These are phyloP conservation scores for Neoascochyta sp. DNA, from an alignment of 2,329 filamentous ascomycete species.

Conservation along the genomic window DNA sequence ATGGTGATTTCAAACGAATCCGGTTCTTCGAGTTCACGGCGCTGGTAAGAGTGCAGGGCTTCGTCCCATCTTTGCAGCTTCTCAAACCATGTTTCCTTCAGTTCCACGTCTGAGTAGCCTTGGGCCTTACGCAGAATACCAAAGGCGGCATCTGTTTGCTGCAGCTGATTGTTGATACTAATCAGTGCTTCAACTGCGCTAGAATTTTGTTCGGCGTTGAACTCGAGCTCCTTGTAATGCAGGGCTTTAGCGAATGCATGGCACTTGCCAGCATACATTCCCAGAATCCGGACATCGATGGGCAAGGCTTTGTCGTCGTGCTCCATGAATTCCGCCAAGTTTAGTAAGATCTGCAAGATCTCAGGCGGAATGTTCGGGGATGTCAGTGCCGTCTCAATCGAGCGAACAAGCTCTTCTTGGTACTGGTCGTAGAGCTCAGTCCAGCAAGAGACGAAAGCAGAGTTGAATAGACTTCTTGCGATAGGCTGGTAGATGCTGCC, in stretches of 20 bases:
- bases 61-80: conserved; percentile 98
- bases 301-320: conserved; percentile 97
- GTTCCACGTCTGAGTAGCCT: conserved; percentile 89
- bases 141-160: conserved; percentile 97
- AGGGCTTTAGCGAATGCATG: conserved; percentile 97
- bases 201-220: conserved; percentile 94
- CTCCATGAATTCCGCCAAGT: conserved; percentile 99
- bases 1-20: conserved; percentile 90
- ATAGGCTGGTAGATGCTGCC: conserved; percentile 89
- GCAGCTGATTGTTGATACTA: conserved; percentile 98
- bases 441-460: conserved; percentile 98
- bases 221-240: conserved; percentile 98
- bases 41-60: conserved; percentile 85
- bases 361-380: conserved; percentile 95
- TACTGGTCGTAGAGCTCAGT: conserved; percentile 95
- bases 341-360: conserved; percentile 87
- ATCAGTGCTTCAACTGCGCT: conserved; percentile 95
- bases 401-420: conserved; percentile 91
- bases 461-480: conserved; percentile 93
- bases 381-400: conserved; percentile 92
- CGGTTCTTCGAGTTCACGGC: conserved; percentile 70
- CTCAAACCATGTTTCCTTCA: conserved; percentile 98
- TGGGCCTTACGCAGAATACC: conserved; percentile 96
- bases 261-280: conserved; percentile 91
- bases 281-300: conserved; percentile 92